Evolutionary conservation across 1,284 basidiomycete species (phyloP).

Genomic region (Gomphus bonarii): DNA sequence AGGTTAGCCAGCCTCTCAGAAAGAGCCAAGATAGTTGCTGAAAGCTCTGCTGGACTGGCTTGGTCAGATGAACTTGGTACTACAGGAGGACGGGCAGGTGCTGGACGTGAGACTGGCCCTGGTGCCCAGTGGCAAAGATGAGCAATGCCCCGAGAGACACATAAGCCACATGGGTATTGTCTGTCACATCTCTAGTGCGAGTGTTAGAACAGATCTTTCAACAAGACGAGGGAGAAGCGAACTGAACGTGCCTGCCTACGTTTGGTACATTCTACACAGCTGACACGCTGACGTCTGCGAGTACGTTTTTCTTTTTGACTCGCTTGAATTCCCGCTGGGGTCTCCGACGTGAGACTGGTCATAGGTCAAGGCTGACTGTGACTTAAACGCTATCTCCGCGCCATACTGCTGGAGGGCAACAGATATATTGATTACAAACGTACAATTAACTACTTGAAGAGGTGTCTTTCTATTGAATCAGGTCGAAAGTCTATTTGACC

Average conservation of each 20-base stretch:
- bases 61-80: slow-evolving; percentile 11
- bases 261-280: slow-evolving; percentile 47
- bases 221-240: background rate
- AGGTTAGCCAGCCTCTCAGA: slow-evolving; percentile 31
- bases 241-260: slow-evolving; percentile 33
- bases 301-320: background rate
- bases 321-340: background rate
- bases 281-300: slow-evolving; percentile 31
- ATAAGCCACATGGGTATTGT: slow-evolving; percentile 40
- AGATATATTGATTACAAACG: background rate
- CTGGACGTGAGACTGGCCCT: slow-evolving; percentile 35
- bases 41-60: slow-evolving; percentile 1
- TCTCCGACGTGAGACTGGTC: background rate
- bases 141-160: slow-evolving; percentile 36
- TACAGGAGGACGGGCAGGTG: slow-evolving; percentile 34
- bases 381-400: background rate
- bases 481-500: too few relatives aligned
- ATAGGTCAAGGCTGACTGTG: background rate
- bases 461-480: too few relatives aligned
- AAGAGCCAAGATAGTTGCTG: slow-evolving; percentile 28
- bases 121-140: slow-evolving; percentile 47
- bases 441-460: too few relatives aligned
- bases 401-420: background rate
- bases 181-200: slow-evolving; percentile 42
- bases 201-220: background rate